Conservation (phyloP, 495 filamentous ascomycete genomes). For the Articulospora tetracladia region DNA sequence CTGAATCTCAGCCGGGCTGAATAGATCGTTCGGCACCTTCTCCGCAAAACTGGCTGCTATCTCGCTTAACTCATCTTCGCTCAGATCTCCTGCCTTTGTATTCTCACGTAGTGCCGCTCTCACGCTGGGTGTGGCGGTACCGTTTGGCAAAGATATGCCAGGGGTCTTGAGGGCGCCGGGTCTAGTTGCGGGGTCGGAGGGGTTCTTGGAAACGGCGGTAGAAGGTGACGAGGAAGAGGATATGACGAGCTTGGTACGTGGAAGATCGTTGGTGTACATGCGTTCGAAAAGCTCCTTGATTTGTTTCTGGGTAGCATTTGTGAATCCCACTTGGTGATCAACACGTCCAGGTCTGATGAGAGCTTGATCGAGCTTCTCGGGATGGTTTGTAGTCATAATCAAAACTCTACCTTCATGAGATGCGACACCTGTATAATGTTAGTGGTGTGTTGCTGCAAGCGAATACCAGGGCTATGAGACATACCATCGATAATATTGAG, state of each 20-base stretch:
- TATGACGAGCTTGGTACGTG: slow-evolving; percentile 8
- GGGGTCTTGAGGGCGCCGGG: not conserved
- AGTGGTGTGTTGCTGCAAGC: not conserved
- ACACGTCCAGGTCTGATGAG: slow-evolving; percentile 73
- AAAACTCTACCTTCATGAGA: slow-evolving; percentile 77
- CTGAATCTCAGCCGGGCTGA: slow-evolving; percentile 70
- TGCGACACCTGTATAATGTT: slow-evolving; percentile 43
- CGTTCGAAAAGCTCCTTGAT: slow-evolving; percentile 65
- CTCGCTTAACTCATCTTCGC: slow-evolving; percentile 30
- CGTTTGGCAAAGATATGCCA: not conserved
- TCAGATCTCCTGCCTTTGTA: slow-evolving; percentile 10
- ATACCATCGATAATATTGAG: slow-evolving; percentile 78
- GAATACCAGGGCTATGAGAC: slow-evolving; percentile 5
- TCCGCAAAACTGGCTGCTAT: slow-evolving; percentile 42
- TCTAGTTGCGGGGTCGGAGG: not conserved
- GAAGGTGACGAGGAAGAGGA: not conserved
- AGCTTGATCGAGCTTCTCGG: slow-evolving; percentile 69
- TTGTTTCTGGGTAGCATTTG: slow-evolving; percentile 57
- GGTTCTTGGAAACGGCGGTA: not conserved
- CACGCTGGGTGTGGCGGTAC: not conserved
- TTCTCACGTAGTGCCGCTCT: not conserved
- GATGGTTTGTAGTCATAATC: slow-evolving; percentile 82
- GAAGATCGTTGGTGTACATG: slow-evolving; percentile 56
- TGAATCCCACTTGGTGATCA: slow-evolving; percentile 69
- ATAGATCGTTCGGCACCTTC: slow-evolving; percentile 41